A percentile compares a stretch with the other conserved stretches of the same genome.
phyloP scores from a whole-genome alignment of 306 rosid genomes.

The Rubus idaeus region DNA sequence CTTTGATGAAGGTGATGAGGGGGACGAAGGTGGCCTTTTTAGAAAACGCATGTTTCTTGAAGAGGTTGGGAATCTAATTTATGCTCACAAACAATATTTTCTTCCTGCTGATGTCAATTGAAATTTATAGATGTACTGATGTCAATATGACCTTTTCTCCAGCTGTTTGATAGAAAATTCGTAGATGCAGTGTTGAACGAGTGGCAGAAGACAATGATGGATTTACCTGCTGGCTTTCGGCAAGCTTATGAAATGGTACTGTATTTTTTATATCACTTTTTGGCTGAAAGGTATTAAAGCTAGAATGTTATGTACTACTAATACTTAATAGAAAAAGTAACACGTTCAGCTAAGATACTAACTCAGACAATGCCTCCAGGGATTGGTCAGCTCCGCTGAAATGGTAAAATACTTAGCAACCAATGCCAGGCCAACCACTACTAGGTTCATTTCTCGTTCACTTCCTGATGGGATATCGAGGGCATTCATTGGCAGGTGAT shows the following conservation, averaged over 20 bases:
- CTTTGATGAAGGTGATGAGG: conserved; percentile 95
- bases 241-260: conserved; percentile 96
- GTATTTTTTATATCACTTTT: conserved; percentile 27
- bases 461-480: conserved; percentile 84
- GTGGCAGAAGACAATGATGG: conserved; percentile 95
- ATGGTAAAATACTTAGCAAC: conserved; percentile 83
- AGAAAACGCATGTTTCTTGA: conserved; percentile 81
- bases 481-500: conserved; percentile 94
- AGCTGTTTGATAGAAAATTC: conserved; percentile 95
- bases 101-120: conserved; percentile 24
- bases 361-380: conserved; percentile 52
- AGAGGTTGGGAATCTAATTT: conserved; percentile 60
- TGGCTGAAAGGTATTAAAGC: conserved; percentile 2
- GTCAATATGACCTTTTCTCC: conserved; percentile 33
- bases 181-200: conserved; percentile 90
- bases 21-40: conserved; percentile 95
- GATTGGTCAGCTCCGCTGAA: conserved; percentile 97
- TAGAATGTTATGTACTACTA: neutral
- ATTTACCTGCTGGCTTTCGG: conserved; percentile 96
- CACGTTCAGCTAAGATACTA: conserved; percentile 30
- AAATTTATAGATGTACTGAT: conserved; percentile 18
- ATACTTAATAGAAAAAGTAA: neutral
- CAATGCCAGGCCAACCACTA: conserved; percentile 88
- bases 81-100: conserved; percentile 13
- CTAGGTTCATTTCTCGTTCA: conserved; percentile 70